These are phyloP conservation scores for Xylaria sp. DNA, from an alignment of 2,329 filamentous ascomycete genomes.

Conservation along the genomic window DNA sequence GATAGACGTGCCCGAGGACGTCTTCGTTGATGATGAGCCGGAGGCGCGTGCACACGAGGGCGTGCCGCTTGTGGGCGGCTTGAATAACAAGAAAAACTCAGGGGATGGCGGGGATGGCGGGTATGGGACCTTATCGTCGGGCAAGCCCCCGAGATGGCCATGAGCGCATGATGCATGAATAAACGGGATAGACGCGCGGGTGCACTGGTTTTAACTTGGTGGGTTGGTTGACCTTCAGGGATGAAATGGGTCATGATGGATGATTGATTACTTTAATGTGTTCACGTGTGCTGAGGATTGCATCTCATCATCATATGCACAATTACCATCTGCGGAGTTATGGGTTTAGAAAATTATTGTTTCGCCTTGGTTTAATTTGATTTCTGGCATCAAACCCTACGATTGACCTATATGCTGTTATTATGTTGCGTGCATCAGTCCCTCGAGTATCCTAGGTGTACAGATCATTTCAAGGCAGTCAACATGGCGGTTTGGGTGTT, in stretches of 20 bases:
- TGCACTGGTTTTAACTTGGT: too few species aligned
- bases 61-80: neutral
- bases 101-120: neutral
- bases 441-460: neutral
- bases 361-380: neutral
- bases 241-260: neutral
- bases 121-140: neutral
- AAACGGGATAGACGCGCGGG: neutral
- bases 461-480: too few species aligned
- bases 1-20: slow-evolving; percentile 1
- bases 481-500: too few species aligned
- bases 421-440: neutral
- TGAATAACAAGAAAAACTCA: neutral
- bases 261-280: neutral
- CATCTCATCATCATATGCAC: neutral
- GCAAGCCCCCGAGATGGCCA: neutral
- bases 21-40: neutral
- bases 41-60: neutral
- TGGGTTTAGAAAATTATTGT: neutral
- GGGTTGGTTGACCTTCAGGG: too few species aligned
- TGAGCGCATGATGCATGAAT: neutral
- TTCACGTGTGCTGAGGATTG: neutral
- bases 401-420: neutral
- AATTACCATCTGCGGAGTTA: neutral
- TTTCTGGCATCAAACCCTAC: too few species aligned